phyloP scores from a whole-genome alignment of 2,329 filamentous ascomycete species.

The Cladosporium sp. region DNA sequence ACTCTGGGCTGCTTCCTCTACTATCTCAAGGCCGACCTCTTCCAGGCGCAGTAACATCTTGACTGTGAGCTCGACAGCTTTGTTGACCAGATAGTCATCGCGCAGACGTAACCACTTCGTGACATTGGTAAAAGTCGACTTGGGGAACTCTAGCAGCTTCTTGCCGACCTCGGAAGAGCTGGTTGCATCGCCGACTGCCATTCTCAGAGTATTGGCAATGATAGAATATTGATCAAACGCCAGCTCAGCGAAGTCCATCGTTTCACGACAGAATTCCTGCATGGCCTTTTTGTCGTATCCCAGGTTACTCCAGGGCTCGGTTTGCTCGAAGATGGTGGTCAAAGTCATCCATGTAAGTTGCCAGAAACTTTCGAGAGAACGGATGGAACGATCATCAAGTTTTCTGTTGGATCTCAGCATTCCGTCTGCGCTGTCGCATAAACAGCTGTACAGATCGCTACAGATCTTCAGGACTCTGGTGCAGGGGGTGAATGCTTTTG shows the following conservation, averaged over 20 bases:
- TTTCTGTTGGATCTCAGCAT: slow-evolving; percentile 60
- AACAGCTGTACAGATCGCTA: slow-evolving; percentile 61
- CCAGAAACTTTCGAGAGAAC: slow-evolving; percentile 77
- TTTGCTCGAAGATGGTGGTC: slow-evolving; percentile 76
- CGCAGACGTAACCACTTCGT: slow-evolving; percentile 87
- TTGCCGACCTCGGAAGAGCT: slow-evolving; percentile 44
- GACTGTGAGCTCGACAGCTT: slow-evolving; percentile 76
- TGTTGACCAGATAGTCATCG: slow-evolving; percentile 80
- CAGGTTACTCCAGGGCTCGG: slow-evolving; percentile 75
- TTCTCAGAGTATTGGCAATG: slow-evolving; percentile 69
- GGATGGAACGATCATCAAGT: slow-evolving; percentile 58
- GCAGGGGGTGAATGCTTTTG: slow-evolving; percentile 60
- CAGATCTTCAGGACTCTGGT: slow-evolving; percentile 62
- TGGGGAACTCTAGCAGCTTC: slow-evolving; percentile 64
- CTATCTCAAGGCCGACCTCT: slow-evolving; percentile 72
- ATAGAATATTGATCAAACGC: slow-evolving; percentile 83
- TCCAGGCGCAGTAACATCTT: slow-evolving; percentile 82
- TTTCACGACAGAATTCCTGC: slow-evolving; percentile 90
- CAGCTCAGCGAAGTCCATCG: slow-evolving; percentile 88
- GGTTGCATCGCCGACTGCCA: slow-evolving; percentile 38
- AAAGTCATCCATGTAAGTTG: slow-evolving; percentile 78
- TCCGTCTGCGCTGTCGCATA: slow-evolving; percentile 64
- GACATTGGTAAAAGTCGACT: slow-evolving; percentile 65
- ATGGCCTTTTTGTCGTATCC: slow-evolving; percentile 73
- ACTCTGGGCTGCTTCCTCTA: slow-evolving; percentile 57